Base-by-base conservation (phyloP, 768 basidiomycete species). In the Gymnopilus dilepis region DNA sequence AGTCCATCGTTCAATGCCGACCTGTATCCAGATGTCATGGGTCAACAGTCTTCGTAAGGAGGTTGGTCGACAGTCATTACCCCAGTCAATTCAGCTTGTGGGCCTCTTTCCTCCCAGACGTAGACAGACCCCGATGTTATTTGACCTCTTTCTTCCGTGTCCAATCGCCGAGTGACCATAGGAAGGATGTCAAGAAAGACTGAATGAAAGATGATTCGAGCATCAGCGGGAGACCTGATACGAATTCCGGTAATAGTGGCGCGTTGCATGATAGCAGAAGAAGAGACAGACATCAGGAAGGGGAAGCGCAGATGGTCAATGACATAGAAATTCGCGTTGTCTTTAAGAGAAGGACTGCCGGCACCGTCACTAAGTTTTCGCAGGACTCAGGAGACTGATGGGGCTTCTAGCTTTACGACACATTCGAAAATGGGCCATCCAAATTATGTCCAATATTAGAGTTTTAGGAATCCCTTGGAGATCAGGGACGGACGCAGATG, bases 61-160 rank as follows among this genome's bases (percentile, higher is more conserved):
- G 28, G 21, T 41, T 13, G 13, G 52, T 3, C 38, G 19, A 19
- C 26, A 6, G 24, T 42, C 76, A 84, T 71, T 74, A 91, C 89
- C 64, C 90, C 89, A 60, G 88, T 89, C 28, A 89, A 77, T 64
- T 91, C 91, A 51, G 87, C 80, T 59, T 88, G 85, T 40, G 89
- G 84, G 0, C 87, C 87, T 57, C 92, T 82, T 73, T 94, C 92
- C 70, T 93, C 92, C 91, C 91, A 94, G 15, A 94, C 91, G 67
- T 90, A 94, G 6, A 92, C 87, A 53, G 85, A 86, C 19, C 92
- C 92, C 7, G 91, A 83, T n/a, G 81, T 70, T 58, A 93, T 91
- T 59, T 84, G 73, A 38, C 88, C 81, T 56, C 92, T 80, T 73
- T 94, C 92, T 62, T 90, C 90, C 17, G 86, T 85, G 74, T 91